phyloP scores from a whole-genome alignment of 768 basidiomycete species.

The Naganishia friedmannii region DNA sequence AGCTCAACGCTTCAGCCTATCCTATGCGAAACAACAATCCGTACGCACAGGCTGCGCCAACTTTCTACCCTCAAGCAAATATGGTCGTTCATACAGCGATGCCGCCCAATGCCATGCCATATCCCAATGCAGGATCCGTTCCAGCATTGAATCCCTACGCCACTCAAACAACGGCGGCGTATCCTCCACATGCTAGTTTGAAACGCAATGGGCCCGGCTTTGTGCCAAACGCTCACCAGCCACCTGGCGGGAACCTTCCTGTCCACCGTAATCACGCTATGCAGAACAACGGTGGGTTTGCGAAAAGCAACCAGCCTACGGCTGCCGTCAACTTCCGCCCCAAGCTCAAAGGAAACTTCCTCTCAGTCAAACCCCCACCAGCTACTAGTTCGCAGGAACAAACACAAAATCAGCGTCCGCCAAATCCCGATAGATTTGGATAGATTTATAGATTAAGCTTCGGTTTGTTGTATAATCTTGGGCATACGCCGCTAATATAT shows the following conservation, averaged over 20 bases:
- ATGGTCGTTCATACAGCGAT: not conserved
- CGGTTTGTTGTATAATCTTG: not conserved
- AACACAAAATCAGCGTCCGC: constrained; percentile 8
- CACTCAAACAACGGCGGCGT: not conserved
- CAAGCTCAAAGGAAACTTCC: no score
- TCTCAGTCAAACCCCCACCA: not conserved
- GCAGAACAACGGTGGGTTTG: constrained; percentile 3
- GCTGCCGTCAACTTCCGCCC: not conserved
- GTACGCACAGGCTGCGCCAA: constrained; percentile 9
- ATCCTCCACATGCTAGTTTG: not conserved
- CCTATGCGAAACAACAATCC: constrained; percentile 11
- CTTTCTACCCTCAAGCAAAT: not conserved
- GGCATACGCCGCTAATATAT: constrained; percentile 6
- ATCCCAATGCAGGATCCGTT: not conserved
- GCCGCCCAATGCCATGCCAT: constrained; percentile 1
- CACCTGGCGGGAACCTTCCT: not conserved
- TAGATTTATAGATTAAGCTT: not conserved
- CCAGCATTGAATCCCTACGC: constrained; percentile 5
- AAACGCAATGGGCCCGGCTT: not conserved
- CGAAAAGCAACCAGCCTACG: not conserved
- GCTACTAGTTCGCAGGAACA: not conserved
- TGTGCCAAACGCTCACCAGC: not conserved
- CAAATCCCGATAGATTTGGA: constrained; percentile 19
- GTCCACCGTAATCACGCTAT: constrained; percentile 4
- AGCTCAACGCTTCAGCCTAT: not conserved